Evolutionary conservation across 208 protist genomes (phyloP).

Genomic region (Trypanosoma cruzi): DNA sequence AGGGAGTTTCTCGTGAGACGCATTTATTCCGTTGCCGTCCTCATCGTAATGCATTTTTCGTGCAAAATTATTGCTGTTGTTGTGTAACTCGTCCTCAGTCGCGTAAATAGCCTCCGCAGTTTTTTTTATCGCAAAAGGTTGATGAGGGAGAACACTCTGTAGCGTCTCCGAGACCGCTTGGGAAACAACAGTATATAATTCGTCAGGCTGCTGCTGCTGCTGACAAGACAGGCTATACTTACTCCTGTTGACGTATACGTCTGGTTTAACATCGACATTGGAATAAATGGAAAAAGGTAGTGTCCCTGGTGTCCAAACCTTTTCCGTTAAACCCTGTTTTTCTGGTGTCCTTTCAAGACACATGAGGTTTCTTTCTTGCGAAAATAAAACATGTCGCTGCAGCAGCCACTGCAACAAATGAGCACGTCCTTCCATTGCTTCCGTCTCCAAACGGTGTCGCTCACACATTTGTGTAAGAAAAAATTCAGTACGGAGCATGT

Average conservation of each 20-base stretch:
- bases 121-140: slow-evolving; percentile 28
- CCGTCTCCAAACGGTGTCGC: slow-evolving; percentile 33
- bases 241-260: neutral
- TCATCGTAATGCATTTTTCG: neutral
- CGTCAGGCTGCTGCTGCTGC: neutral
- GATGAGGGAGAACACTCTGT: slow-evolving; percentile 19
- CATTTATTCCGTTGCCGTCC: slow-evolving; percentile 21
- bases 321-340: neutral
- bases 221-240: neutral
- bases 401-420: slow-evolving; percentile 10
- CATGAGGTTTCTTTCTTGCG: neutral
- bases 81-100: slow-evolving; percentile 11
- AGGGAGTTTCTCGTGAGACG: slow-evolving; percentile 2
- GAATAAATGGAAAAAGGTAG: neutral
- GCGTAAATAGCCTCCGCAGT: slow-evolving; percentile 32
- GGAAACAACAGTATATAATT: neutral
- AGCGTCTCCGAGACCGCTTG: slow-evolving; percentile 14
- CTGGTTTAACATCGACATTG: neutral
- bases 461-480: slow-evolving; percentile 42
- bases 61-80: neutral
- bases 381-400: neutral
- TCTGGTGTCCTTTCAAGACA: neutral
- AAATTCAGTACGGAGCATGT: slow-evolving; percentile 56
- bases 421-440: slow-evolving; percentile 26
- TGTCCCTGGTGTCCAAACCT: neutral